Conservation (phyloP, 75 land plant species). For the Pinus taeda region DNA sequence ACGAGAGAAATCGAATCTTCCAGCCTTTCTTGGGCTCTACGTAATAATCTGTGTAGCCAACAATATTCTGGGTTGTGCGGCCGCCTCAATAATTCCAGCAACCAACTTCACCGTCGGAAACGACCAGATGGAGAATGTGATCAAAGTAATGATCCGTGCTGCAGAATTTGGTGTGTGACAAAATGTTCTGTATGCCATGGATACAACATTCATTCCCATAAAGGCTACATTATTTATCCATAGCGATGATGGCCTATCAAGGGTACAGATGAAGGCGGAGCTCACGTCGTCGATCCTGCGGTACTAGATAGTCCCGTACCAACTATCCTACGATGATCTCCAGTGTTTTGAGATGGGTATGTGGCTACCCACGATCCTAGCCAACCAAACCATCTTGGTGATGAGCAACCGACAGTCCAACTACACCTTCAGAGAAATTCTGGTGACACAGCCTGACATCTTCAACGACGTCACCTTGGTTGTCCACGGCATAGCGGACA, state of each 20-base stretch:
- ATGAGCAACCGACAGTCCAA: slow-evolving; percentile 25
- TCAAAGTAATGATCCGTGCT: slow-evolving; percentile 32
- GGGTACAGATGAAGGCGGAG: neutral
- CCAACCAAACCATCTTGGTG: slow-evolving; percentile 24
- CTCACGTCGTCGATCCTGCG: slow-evolving; percentile 21
- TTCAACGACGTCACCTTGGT: neutral
- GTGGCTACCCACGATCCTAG: slow-evolving; percentile 40
- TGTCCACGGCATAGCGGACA: slow-evolving; percentile 26
- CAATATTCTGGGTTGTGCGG: too few relatives aligned
- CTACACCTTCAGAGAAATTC: slow-evolving; percentile 32
- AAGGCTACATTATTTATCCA: slow-evolving; percentile 40
- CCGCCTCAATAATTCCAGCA: too few relatives aligned
- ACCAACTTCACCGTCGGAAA: neutral
- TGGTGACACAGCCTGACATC: slow-evolving; percentile 35
- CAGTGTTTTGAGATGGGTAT: slow-evolving; percentile 5
- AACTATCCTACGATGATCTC: slow-evolving; percentile 40
- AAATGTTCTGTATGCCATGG: slow-evolving; percentile 15
- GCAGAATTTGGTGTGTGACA: slow-evolving; percentile 34
- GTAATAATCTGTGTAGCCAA: too few relatives aligned
- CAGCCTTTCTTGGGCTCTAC: too few relatives aligned
- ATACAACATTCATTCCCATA: slow-evolving; percentile 17
- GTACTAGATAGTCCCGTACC: slow-evolving; percentile 47
- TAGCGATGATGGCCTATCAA: neutral
- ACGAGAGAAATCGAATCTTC: too few relatives aligned
- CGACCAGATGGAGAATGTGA: slow-evolving; percentile 23